Evolutionary conservation across 225 moss, liverwort and hornwort species (phyloP), one percentile per base, ranked within the genome.

Genomic region (Neckera pumila): DNA sequence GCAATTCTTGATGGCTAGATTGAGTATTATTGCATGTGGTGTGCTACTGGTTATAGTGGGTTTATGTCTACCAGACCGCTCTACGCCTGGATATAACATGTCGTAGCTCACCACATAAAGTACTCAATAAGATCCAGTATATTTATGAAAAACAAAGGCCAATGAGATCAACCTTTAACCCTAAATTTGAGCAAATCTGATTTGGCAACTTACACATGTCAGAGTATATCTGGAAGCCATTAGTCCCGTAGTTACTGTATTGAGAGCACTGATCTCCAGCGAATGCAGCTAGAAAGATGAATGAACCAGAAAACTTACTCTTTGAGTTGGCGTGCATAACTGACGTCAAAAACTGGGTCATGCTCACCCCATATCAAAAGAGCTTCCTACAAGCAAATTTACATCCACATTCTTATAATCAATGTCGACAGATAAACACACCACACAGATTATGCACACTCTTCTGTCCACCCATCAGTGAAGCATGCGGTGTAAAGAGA

Each of bases 311-410:
- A 63, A 61, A 79, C 95, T 92, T 90, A 98, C 97, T 98, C 89
- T 87, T 90, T 93, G n/a, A 98, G 92, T 79, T 92, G 86, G 69
- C 91, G 84, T 65, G 97, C 97, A 79, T 86, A 89, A 80, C 92
- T 92, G 56, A 96, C 65, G 75, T 95, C 79, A 72, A 98, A 98
- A 60, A 98, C 89, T 40, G 88, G 89, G 90, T 98, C 97, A 76
- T 92, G 89, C 69, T 96, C 96, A 14, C 96, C 97, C 96, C 96
- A 98, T 56, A 96, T 88, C 47, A 98, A 67, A 40, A 98, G 94
- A 87, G 92, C 91, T 76, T 98, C 95, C 97, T 98, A 93, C 87
- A 90, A 62, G 43, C 11, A 87, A 72, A 67, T 9, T 49, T n/a
- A 57, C 15, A 60, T 25, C 40, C 86, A 87, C 80, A 84, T 45